Evolutionary conservation across 2,329 filamentous ascomycete species (phyloP), one percentile per base, ranked within the genome.

Genomic region (Teratosphaeria nubilosa): DNA sequence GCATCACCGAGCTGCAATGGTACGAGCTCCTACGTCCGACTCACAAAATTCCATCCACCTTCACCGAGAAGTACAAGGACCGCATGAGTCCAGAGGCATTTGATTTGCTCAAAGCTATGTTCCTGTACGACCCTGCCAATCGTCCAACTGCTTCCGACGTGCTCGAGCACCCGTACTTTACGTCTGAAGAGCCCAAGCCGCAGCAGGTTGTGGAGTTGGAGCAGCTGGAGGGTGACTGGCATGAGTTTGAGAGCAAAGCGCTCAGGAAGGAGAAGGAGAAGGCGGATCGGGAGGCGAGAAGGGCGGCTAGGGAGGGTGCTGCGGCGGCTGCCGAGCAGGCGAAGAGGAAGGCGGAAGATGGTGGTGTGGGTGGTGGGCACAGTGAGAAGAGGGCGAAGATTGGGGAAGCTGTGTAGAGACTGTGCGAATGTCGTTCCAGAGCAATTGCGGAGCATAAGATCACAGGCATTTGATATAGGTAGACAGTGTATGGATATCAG

Each of bases 171-270:
- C 80, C 86, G 1, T 99, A 99, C 76, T 99, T 99, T 70, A 86
- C 82, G 4, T 80, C 80, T 41, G 94, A 99, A 74, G 85, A 90
- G 65, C 92, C 94, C 20, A 73, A 78, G 57, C 80, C 91, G 24
- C 82, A 82, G 68, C 90, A 95, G 69, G 89, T 91, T 48, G 78
- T 86, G 63, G 91, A 96, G 85, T 81, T 99, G 54, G 85, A 86
- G 60, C 78, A 86, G 54, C 81, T 99, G 31, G 84, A 94, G 66
- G 94, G 94, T 24, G 94, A 99, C 67, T 99, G 94, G 94, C 94
- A 99, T 70, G 94, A 99, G 71, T 96, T 97, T 68, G 94, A 99
- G 76, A 95, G 90, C 58, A 99, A 99, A 76, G 91, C 91, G 16
- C 79, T 96, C 27, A 82, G 94, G 32, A 94, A 94, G 65, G 91